Base-by-base conservation (phyloP, 805 yeast genomes). In the Lipomyces mesembrius region DNA sequence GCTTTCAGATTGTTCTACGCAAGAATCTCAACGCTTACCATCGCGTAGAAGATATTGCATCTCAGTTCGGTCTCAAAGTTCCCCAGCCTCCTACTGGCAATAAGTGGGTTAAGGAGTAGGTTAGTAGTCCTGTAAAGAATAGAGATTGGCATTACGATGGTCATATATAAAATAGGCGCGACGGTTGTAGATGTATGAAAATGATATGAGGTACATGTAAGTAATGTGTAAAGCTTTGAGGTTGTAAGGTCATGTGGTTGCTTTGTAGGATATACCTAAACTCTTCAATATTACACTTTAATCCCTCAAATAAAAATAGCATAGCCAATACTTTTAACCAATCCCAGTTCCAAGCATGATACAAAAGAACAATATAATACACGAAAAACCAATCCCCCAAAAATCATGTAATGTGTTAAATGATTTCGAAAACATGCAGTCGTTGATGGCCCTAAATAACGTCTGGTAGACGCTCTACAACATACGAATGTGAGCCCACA, bases 401-500 rank as follows among this genome's bases (percentile, higher is more conserved):
- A 29, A 29, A 29, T 29, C 43, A 14, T 37, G 49, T 43, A 43
- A n/a, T 43, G 11, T 43, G 49, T 17, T 17, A 43, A 8, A 7
- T 2, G 20, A 17, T 43, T 5, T 7, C 49, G 22, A 17, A 43
- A 2, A 17, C 14, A 17, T 43, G 22, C 8, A 7, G 22, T 43
- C 49, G 49, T 43, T 17, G n/a, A 14, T 43, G 20, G 12, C 27
- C 2, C 46, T 39, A 65, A 53, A 65, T 51, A 8, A 43, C 62
- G 17, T 68, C 97, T 1, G 99, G 99, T 66, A 95, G 84, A 77
- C 97, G 86, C 79, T 95, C 99, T 72, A 95, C 88, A 49, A 91
- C 97, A 77, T 94, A 95, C 0, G 92, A 82, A 77, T 92, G 97
- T 1, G 90, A 90, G 46, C 98, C 99, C 6, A 95, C 99, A 79